phyloP scores from a whole-genome alignment of 2,329 filamentous ascomycete species.

The Calcarisporium arbuscula region DNA sequence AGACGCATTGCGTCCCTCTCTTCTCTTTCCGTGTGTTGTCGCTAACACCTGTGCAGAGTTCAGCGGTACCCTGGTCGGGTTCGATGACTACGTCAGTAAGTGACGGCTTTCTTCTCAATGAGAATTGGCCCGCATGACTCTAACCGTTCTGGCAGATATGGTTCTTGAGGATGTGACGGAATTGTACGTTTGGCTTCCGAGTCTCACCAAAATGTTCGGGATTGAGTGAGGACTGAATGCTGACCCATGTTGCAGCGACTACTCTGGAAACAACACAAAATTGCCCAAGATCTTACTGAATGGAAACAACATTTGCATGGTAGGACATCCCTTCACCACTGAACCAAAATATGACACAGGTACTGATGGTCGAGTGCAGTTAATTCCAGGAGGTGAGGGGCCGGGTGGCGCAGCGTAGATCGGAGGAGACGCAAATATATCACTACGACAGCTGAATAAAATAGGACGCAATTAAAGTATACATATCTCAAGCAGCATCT shows the following conservation, averaged over 20 bases:
- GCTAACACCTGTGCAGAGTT: conserved; percentile 60
- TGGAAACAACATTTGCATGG: conserved; percentile 99
- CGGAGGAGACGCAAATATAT: too few relatives aligned
- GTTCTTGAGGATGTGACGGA: conserved; percentile 96
- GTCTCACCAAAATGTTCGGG: too few relatives aligned
- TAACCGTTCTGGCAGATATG: conserved; percentile 64
- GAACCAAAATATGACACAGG: background rate
- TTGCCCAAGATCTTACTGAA: conserved; percentile 93
- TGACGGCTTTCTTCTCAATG: conserved; percentile 25
- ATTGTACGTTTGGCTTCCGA: conserved; percentile 57
- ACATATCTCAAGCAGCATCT: too few relatives aligned
- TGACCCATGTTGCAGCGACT: conserved; percentile 66
- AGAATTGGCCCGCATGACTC: too few relatives aligned
- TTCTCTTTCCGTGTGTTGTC: too few relatives aligned
- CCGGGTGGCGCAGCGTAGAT: conserved; percentile 45
- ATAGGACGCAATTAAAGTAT: too few relatives aligned
- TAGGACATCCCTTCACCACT: conserved; percentile 36
- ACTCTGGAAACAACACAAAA: conserved; percentile 79
- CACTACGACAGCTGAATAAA: too few relatives aligned
- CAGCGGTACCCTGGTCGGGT: conserved; percentile 86
- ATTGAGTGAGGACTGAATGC: too few relatives aligned
- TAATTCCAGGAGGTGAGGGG: conserved; percentile 74
- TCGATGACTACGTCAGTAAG: conserved; percentile 99
- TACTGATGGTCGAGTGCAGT: conserved; percentile 34
- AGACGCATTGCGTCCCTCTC: background rate